phyloP scores from a whole-genome alignment of 148 eudicot species.

The Hydrangea macrophylla region DNA sequence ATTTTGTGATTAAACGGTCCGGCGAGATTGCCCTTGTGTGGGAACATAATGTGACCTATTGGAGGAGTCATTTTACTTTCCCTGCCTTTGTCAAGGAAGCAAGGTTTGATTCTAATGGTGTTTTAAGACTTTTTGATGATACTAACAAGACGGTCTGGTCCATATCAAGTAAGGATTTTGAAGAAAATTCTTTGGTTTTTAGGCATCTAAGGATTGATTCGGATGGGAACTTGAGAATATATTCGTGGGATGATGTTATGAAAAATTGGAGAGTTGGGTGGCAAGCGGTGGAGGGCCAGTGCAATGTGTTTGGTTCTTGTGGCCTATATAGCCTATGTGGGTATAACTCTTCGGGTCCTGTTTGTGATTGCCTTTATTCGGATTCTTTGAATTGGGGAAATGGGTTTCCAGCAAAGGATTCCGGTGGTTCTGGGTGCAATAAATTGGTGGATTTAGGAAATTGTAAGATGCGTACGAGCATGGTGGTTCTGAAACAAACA shows the following conservation, averaged over 20 bases:
- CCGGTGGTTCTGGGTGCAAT: slow-evolving; percentile 34
- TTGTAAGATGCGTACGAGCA: slow-evolving; percentile 52
- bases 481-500: slow-evolving; percentile 42
- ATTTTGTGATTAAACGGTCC: slow-evolving; percentile 30
- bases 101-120: slow-evolving; percentile 45
- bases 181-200: slow-evolving; percentile 34
- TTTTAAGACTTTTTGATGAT: slow-evolving; percentile 45
- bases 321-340: slow-evolving; percentile 57
- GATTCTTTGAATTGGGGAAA: slow-evolving; percentile 22
- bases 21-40: slow-evolving; percentile 56
- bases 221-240: slow-evolving; percentile 62
- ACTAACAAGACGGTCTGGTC: slow-evolving; percentile 38
- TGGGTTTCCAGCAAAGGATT: slow-evolving; percentile 24
- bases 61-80: slow-evolving; percentile 43
- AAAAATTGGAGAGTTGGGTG: slow-evolving; percentile 52
- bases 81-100: slow-evolving; percentile 34
- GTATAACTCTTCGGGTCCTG: slow-evolving; percentile 43
- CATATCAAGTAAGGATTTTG: slow-evolving; percentile 41
- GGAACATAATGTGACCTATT: slow-evolving; percentile 68
- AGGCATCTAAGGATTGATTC: slow-evolving; percentile 55
- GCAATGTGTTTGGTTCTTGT: slow-evolving; percentile 57
- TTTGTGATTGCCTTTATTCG: slow-evolving; percentile 48
- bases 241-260: slow-evolving; percentile 40
- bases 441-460: slow-evolving; percentile 53
- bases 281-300: slow-evolving; percentile 64